Evolutionary conservation across 2,329 filamentous ascomycete genomes (phyloP).

Genomic region (Neospermospora avenae): DNA sequence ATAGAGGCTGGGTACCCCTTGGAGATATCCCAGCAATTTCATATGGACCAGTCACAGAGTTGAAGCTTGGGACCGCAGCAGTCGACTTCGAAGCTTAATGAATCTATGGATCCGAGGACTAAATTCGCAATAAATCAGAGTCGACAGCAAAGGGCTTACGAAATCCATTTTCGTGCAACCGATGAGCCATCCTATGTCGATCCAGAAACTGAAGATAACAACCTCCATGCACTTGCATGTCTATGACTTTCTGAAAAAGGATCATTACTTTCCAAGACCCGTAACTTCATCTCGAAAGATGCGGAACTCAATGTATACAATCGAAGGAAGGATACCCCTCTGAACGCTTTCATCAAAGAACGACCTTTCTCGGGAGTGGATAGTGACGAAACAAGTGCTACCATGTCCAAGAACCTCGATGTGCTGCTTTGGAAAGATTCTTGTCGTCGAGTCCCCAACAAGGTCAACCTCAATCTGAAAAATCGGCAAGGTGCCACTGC

Average conservation of each 20-base stretch:
- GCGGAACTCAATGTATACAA: conserved; percentile 9
- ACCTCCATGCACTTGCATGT: conserved; percentile 12
- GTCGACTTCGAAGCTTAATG: neutral
- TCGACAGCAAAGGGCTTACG: neutral
- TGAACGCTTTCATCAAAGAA: conserved; percentile 1
- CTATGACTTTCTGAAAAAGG: neutral
- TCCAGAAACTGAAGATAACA: conserved; percentile 11
- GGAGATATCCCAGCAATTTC: neutral
- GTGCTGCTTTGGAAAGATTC: conserved; percentile 10
- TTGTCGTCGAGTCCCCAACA: neutral
- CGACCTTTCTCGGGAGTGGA: neutral
- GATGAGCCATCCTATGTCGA: conserved; percentile 7
- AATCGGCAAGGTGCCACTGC: conserved; percentile 11
- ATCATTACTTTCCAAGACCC: conserved; percentile 1
- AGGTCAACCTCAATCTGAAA: conserved; percentile 16
- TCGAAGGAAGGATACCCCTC: neutral
- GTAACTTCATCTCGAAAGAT: conserved; percentile 4
- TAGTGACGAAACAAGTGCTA: conserved; percentile 10
- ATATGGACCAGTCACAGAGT: neutral
- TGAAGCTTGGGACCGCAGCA: neutral
- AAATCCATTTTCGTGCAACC: neutral
- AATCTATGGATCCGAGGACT: neutral
- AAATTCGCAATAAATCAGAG: neutral
- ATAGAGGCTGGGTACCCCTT: neutral
- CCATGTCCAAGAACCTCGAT: conserved; percentile 19